Percentiles rank a stretch among this genome's conserved stretches.
These are phyloP conservation scores for Penicillium sp. DNA, from an alignment of 2,329 filamentous ascomycete species.

Conservation along the genomic window DNA sequence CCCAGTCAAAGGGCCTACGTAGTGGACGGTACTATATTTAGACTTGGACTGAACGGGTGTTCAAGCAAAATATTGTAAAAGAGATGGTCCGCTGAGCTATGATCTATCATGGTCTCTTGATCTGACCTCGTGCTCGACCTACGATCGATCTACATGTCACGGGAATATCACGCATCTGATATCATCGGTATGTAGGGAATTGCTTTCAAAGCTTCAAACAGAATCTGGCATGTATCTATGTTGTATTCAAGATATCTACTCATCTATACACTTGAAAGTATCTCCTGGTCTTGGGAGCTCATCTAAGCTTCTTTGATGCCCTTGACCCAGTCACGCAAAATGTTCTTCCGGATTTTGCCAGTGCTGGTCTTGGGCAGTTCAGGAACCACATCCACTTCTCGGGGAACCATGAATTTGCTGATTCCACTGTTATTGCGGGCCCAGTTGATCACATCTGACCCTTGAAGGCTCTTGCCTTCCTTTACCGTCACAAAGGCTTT, in stretches of 20 bases:
- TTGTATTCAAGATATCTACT: not conserved
- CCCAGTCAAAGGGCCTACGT: not conserved
- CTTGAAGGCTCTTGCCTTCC: constrained; percentile 57
- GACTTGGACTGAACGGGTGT: not conserved
- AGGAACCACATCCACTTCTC: constrained; percentile 69
- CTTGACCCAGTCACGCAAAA: constrained; percentile 80
- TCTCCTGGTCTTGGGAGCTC: not conserved
- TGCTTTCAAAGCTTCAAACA: not conserved
- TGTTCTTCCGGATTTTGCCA: constrained; percentile 94
- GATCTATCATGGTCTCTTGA: constrained; percentile 6
- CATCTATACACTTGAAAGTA: not conserved
- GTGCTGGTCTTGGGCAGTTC: constrained; percentile 97
- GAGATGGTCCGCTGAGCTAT: not conserved
- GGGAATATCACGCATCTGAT: constrained; percentile 7
- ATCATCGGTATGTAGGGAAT: constrained; percentile 8
- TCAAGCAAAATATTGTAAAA: not conserved
- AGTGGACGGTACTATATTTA: not conserved
- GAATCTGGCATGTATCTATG: not conserved
- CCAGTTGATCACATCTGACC: constrained; percentile 76
- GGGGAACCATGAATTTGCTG: constrained; percentile 81
- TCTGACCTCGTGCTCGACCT: constrained; percentile 11
- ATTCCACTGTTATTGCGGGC: constrained; percentile 76
- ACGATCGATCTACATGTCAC: constrained; percentile 3
- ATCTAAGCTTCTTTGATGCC: constrained; percentile 32
- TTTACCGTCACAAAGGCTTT: constrained; percentile 89